Evolutionary conservation across 495 filamentous ascomycete genomes (phyloP).

Genomic region (Hyaloscypha variabilis): DNA sequence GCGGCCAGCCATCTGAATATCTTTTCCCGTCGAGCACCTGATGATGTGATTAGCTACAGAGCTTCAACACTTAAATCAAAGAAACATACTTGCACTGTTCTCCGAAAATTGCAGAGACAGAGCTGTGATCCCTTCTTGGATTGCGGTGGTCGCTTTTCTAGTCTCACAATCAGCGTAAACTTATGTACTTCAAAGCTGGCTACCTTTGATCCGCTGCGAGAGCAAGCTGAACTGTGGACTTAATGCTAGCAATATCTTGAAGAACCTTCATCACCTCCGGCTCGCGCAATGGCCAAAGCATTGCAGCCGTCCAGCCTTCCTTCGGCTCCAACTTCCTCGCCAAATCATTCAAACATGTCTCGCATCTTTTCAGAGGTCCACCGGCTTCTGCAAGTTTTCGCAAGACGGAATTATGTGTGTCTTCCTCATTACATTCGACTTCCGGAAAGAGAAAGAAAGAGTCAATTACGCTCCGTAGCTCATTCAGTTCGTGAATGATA

Average conservation of each 20-base stretch:
- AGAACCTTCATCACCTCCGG: not conserved
- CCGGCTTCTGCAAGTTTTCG: not conserved
- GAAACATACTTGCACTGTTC: not conserved
- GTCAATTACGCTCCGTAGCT: not conserved
- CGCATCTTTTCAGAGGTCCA: not conserved
- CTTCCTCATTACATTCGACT: not conserved
- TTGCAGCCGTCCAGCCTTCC: constrained; percentile 7
- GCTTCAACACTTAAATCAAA: not conserved
- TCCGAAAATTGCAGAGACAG: not conserved
- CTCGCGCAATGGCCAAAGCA: constrained; percentile 7
- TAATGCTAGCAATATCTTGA: constrained; percentile 10
- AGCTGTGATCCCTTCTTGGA: not conserved
- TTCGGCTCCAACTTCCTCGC: not conserved
- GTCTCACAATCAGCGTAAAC: no score
- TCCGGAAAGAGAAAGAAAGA: not conserved
- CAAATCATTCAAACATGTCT: not conserved
- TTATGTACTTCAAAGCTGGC: not conserved
- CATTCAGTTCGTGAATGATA: constrained; percentile 6
- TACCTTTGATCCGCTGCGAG: constrained; percentile 14
- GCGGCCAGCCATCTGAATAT: constrained; percentile 29
- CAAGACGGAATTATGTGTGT: not conserved
- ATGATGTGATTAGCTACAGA: not conserved
- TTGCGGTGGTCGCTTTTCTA: not conserved
- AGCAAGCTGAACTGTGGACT: constrained; percentile 11
- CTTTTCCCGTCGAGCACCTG: constrained; percentile 1